phyloP scores from a whole-genome alignment of 169 alveolate species.

The Cryptosporidium bovis region DNA sequence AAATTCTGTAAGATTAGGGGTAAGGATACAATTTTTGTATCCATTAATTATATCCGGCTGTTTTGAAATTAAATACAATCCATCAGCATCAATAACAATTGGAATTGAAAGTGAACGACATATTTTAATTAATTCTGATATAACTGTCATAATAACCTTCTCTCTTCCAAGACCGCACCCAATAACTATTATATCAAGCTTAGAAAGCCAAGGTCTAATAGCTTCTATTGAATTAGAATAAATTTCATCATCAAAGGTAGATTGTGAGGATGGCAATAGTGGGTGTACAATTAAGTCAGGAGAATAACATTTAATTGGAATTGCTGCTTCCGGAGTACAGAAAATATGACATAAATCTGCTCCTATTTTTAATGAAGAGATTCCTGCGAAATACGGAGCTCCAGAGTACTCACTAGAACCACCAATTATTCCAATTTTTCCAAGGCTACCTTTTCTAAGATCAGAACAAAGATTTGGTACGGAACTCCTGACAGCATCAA shows the following conservation, averaged over 20 bases:
- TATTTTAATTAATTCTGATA: constrained; percentile 76
- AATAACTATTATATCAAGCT: constrained; percentile 84
- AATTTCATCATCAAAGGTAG: constrained; percentile 65
- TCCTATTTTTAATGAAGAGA: constrained; percentile 89
- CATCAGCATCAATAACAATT: constrained; percentile 89
- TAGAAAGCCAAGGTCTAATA: constrained; percentile 78
- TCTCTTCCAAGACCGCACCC: constrained; percentile 94
- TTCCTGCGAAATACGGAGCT: constrained; percentile 92
- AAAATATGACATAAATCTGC: constrained; percentile 91
- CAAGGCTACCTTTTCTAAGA: constrained; percentile 59
- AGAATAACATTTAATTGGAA: constrained; percentile 91
- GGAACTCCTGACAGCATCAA: constrained; percentile 33
- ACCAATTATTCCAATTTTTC: constrained; percentile 88
- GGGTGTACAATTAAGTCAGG: constrained; percentile 94
- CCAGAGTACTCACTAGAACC: constrained; percentile 92
- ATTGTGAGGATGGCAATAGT: constrained; percentile 45
- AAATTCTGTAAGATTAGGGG: constrained; percentile 88
- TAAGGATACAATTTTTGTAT: constrained; percentile 79
- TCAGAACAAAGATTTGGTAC: constrained; percentile 55
- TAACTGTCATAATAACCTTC: constrained; percentile 72
- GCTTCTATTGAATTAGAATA: constrained; percentile 75
- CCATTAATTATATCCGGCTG: constrained; percentile 58
- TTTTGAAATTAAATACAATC: constrained; percentile 79
- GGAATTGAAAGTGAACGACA: constrained; percentile 77
- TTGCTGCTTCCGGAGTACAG: constrained; percentile 88